Percentiles rank a stretch among this genome's conserved stretches.
phyloP scores from a whole-genome alignment of 495 filamentous ascomycete genomes.

The Lophium mytilinum region DNA sequence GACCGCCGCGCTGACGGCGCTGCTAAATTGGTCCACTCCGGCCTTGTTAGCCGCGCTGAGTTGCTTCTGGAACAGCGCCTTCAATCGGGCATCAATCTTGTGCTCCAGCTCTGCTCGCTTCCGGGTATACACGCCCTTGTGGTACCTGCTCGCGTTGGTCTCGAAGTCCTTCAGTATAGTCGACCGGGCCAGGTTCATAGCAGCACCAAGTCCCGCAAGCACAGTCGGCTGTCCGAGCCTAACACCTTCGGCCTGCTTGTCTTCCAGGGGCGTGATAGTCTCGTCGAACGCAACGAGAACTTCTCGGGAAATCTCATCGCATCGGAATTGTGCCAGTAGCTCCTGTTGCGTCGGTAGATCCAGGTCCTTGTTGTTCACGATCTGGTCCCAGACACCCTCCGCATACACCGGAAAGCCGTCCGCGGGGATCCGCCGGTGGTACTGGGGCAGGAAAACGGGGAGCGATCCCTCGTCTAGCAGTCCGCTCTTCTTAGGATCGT shows the following conservation, averaged over 20 bases:
- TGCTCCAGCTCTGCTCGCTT: constrained; percentile 78
- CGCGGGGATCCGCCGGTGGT: constrained; percentile 90
- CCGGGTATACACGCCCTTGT: constrained; percentile 83
- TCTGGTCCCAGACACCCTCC: constrained; percentile 93
- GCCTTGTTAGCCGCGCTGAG: constrained; percentile 79
- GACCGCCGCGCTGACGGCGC: constrained; percentile 73
- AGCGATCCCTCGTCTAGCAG: constrained; percentile 57
- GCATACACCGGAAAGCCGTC: constrained; percentile 92
- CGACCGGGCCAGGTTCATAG: constrained; percentile 62
- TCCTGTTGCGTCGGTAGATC: constrained; percentile 97
- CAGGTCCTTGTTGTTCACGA: constrained; percentile 95
- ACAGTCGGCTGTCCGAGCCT: constrained; percentile 62
- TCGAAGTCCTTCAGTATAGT: constrained; percentile 79
- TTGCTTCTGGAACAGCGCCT: constrained; percentile 79
- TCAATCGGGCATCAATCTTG: constrained; percentile 80
- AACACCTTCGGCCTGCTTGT: constrained; percentile 66
- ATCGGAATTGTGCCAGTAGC: constrained; percentile 90
- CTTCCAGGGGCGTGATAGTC: constrained; percentile 74
- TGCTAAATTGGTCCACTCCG: constrained; percentile 78
- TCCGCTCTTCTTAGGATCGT: constrained; percentile 44
- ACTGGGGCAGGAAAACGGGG: constrained; percentile 82
- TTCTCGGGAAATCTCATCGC: constrained; percentile 88
- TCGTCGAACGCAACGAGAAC: constrained; percentile 78
- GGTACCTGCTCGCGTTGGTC: constrained; percentile 82
- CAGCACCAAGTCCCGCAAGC: constrained; percentile 65